Evolutionary conservation across 495 filamentous ascomycete species (phyloP), one percentile per base, ranked within the genome.

Genomic region (Lophiotrema nucula): DNA sequence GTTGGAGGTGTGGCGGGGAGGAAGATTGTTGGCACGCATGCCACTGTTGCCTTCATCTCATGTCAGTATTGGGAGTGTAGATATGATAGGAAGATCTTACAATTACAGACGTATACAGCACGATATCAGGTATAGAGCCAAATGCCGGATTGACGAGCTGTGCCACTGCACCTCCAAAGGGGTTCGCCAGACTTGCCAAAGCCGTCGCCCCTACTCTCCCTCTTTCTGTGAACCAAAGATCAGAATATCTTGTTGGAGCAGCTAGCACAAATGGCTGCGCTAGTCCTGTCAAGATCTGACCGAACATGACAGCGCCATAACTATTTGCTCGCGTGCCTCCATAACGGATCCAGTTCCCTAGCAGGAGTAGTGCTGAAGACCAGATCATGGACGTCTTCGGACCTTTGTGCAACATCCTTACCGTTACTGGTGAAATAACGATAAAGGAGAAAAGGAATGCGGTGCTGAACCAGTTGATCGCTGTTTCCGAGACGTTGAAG

Each of bases 311-410:
- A 19, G 88, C 78, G 10, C 86, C 84, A 64, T 89, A 96, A 21
- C 81, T 83, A 12, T 73, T 74, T 27, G 81, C 76, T 62, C 79
- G 79, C 3, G 88, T 85, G 54, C 90, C 90, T 1, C 80, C 89
- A 74, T 92, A 96, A 56, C 93, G 87, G 64, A 98, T 83, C 90
- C 92, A 96, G 74, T 95, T 96, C 1, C 92, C 93, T 0, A 84
- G 64, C 1, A 97, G 78, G 15, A 90, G 76, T 16, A 98, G 79
- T 3, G 83, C 66, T 13, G 89, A 86, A 2, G 89, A 79, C 35
- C 69, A 77, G 41, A 95, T 75, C 68, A 97, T 90, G 50, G 89
- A 83, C 19, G 75, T 79, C 72, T 88, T 93, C 11, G 92, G 89
- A 5, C 87, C 85, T 21, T 76, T 80, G 70, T 96, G 87, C 43